These are phyloP conservation scores for Tricholoma terreum DNA, from an alignment of 768 basidiomycete genomes.

Conservation along the genomic window DNA sequence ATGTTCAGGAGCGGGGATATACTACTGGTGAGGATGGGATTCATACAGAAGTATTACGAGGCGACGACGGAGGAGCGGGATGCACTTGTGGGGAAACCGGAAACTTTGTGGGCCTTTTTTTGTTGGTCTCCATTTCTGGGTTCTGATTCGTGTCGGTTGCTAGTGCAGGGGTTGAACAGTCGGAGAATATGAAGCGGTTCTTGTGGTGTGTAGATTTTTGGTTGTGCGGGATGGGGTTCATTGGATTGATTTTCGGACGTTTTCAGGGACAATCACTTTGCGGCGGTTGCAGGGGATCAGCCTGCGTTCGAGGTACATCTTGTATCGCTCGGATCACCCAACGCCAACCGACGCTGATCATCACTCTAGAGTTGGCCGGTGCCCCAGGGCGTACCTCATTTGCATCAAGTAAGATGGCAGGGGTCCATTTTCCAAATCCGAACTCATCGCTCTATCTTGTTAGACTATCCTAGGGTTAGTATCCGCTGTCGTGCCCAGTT, in stretches of 20 bases:
- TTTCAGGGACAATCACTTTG: conserved; percentile 71
- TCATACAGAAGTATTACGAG: conserved; percentile 52
- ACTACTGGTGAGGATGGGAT: conserved; percentile 57
- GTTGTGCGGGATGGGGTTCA: background rate
- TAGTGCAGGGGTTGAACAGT: conserved; percentile 67
- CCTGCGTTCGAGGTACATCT: conserved; percentile 56
- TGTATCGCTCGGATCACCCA: background rate
- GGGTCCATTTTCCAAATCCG: background rate
- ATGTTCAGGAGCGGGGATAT: conserved; percentile 59
- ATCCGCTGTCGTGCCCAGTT: background rate
- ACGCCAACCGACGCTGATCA: conserved; percentile 6
- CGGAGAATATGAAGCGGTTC: conserved; percentile 69
- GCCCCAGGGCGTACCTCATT: conserved; percentile 36
- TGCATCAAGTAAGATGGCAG: conserved; percentile 52
- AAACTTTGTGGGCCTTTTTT: conserved; percentile 48
- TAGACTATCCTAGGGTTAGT: conserved; percentile 62
- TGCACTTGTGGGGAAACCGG: conserved; percentile 36
- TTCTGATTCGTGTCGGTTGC: background rate
- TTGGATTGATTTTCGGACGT: background rate
- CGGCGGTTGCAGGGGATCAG: conserved; percentile 66
- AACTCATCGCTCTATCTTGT: conserved; percentile 2
- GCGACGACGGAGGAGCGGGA: conserved; percentile 44
- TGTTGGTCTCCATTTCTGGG: background rate
- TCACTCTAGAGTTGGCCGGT: conserved; percentile 50
- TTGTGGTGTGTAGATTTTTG: conserved; percentile 49